Evolutionary conservation across 768 basidiomycete species (phyloP), one percentile per base, ranked within the genome.

Genomic region (Hypsizygus marmoreus): DNA sequence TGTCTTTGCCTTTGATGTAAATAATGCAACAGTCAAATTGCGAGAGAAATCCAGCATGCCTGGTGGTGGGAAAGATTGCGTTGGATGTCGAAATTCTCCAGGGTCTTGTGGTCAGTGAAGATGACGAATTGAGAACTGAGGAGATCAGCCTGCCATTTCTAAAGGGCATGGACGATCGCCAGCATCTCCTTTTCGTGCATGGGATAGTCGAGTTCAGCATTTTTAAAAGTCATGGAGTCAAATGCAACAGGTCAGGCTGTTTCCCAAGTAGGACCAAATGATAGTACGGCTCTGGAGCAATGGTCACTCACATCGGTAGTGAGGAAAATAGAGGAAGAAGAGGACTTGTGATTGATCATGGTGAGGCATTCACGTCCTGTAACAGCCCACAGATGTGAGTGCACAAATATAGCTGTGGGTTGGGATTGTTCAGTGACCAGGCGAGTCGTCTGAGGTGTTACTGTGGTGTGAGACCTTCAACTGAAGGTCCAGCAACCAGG

Each of bases 51-150:
- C 73, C 71, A 73, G 0, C 57, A 33, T 0, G 56, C 53, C 32
- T 72, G 71, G 0, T 51, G 38, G 0, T 55, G 43, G 0, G 59
- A 68, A 0, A 72, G 50, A 13, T 70, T 55, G 0, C 36, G 26
- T 38, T 74, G 70, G 0, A 40, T 50, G 1, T 52, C 10, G 23
- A 74, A 67, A 28, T 64, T 56, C 37, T 66, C 53, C 4, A 72
- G 57, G 0, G 68, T 68, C 4, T 59, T 49, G 48, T 75, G 73
- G 41, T 74, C 69, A 0, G 71, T 72, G 33, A 47, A 67, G 13
- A 75, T 57, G 0, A 32, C 2, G 59, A 62, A 54, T 9, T 30
- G 45, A 2, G 39, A 23, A n/a, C 67, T 57, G 0, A 64, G 13
- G 0, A 62, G 42, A 40, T 64, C 61, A 6, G 50, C 43, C 3